Evolutionary conservation across 208 protist genomes (phyloP), one percentile per base, ranked within the genome.

Genomic region (Vickermania spadyakhi): DNA sequence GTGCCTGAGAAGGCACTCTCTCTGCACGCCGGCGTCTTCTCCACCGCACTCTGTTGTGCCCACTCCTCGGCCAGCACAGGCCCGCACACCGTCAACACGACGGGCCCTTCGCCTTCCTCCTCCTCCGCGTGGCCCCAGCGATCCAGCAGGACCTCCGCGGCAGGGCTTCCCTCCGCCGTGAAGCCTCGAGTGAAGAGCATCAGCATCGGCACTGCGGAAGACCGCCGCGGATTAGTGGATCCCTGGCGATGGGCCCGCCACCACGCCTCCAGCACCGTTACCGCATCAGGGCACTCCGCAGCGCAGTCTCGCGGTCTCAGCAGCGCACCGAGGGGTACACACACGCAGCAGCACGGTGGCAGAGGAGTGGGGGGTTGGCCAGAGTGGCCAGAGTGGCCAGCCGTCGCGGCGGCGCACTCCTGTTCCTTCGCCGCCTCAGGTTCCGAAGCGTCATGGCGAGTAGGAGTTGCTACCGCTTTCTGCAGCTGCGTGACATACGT

Each of bases 141-240:
- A 14, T n/a, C 45, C 13, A 68, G 53, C 1, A 72, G 61, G 0
- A 71, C 54, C 27, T 80, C 29, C 7, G 64, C 63, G 1, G 78
- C 51, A 7, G 72, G 68, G 1, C 51, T 31, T 23, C 82, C 82
- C n/a, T 80, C 67, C 7, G 70, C 67, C 0, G 68, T 62, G 31
- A 86, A 73, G 28, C 82, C 82, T 14, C 79, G 72, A 2, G 72
- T 82, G 64, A 89, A 81, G n/a, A 72, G 30, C 36, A 45, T 7
- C 36, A n/a, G n/a, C n/a, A n/a, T n/a, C n/a, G n/a, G n/a, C n/a
- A n/a, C n/a, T n/a, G n/a, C n/a, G n/a, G n/a, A n/a, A n/a, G n/a
- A n/a, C n/a, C n/a, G n/a, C n/a, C n/a, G n/a, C n/a, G n/a, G n/a
- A n/a, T n/a, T n/a, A n/a, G n/a, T n/a, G n/a, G n/a, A n/a, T n/a